Base-by-base conservation (phyloP, 495 filamentous ascomycete genomes). In the Glarea lozoyensis region DNA sequence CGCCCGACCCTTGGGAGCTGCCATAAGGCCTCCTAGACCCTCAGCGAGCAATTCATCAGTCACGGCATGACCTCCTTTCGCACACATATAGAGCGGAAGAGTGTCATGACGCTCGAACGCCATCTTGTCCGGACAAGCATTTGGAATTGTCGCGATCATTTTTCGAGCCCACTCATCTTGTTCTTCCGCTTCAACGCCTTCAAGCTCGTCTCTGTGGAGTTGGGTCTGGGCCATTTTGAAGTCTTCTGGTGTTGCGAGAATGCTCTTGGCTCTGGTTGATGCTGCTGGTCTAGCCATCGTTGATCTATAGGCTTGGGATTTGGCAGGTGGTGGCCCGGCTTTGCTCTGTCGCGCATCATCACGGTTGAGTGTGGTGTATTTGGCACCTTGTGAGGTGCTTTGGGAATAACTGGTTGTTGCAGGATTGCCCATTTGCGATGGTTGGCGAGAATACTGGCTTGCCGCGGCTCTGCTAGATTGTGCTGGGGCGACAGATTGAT, bases 11-110 rank as follows among this genome's bases (percentile, higher is more conserved):
- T 35, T 16, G 32, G 10, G 32, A 16, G 32, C 17, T 6, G 32
- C 32, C 33, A 10, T 25, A 29, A 47, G 15, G 4, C 31, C 38
- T 3, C 31, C 45, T 33, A 30, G 25, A 7, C 45, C 45, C 38
- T 48, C 45, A n/a, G 38, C 45, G 2, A 48, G 21, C 30, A 42
- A 31, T n/a, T 37, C 22, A 37, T 48, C 45, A 21, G 38, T 48
- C 1, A 48, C 23, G 9, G 20, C 38, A 22, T 48, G 45, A 10
- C 45, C 45, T 18, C 39, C 45, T 4, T 18, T 24, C 11, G 13
- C 11, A 37, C 45, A 48, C 18, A 37, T 30, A 37, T 42, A 48
- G 5, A 38, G 38, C 12, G 21, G 32, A 11, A 21, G 27, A 11
- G 11, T 30, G 10, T 37, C 42, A 10, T 12, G 27, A 7, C 45